Evolutionary conservation across 257 asterid genomes (phyloP).

Genomic region (Solanum infundibuliforme): DNA sequence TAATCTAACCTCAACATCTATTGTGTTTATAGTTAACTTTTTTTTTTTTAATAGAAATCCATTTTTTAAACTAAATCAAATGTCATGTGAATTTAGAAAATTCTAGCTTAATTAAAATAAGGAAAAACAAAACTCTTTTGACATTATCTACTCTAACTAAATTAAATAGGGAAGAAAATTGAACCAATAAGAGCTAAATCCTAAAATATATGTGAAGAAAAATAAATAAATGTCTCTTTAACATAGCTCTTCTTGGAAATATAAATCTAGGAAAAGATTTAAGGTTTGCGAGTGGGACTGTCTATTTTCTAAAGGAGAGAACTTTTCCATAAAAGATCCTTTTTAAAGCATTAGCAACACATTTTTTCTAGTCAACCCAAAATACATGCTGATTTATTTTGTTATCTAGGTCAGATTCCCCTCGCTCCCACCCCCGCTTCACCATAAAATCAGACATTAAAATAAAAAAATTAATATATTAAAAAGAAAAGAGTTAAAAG

Average conservation of each 20-base stretch:
- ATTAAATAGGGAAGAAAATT: neutral
- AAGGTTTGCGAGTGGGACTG: neutral
- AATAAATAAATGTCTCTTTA: too few species aligned
- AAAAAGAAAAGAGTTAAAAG: too few species aligned
- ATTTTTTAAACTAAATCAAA: neutral
- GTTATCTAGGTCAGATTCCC: neutral
- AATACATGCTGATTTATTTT: too few species aligned
- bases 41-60: neutral
- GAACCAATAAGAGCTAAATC: neutral
- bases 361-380: too few species aligned
- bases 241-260: too few species aligned
- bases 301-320: neutral
- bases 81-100: neutral
- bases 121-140: neutral
- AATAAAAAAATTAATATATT: too few species aligned
- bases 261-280: neutral
- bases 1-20: neutral
- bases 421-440: neutral
- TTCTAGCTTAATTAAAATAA: too few species aligned
- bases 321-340: too few species aligned
- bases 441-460: neutral
- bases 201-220: neutral
- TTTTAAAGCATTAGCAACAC: neutral
- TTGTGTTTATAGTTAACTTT: neutral
- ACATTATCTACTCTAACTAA: neutral